Percentiles rank a stretch among this genome's conserved stretches.
phyloP scores from a whole-genome alignment of 495 filamentous ascomycete genomes.

The Immersiella caudata region DNA sequence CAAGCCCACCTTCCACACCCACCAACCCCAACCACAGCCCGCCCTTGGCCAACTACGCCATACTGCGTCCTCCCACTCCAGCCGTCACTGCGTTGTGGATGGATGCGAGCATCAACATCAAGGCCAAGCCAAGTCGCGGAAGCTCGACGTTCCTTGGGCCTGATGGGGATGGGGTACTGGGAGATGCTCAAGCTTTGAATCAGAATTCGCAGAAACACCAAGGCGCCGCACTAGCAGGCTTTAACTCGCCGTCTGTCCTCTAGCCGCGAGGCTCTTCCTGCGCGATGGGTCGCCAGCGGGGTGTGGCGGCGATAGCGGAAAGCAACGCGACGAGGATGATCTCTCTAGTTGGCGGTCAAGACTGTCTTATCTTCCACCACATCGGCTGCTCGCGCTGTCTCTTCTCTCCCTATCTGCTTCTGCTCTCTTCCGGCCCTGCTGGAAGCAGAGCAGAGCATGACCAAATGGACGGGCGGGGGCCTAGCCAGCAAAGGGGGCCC shows the following conservation, averaged over 20 bases:
- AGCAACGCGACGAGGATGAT: not conserved
- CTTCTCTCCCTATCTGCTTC: not conserved
- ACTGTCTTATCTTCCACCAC: no score
- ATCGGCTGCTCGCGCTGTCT: slow-evolving; percentile 5
- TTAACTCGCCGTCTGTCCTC: not conserved
- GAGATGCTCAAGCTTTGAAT: not conserved
- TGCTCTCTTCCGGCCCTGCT: slow-evolving; percentile 6
- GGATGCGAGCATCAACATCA: not conserved
- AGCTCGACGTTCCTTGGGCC: not conserved
- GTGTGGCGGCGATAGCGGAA: slow-evolving; percentile 5
- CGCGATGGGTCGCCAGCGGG: not conserved
- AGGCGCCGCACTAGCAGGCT: not conserved
- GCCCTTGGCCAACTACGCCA: slow-evolving; percentile 1
- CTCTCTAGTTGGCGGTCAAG: not conserved
- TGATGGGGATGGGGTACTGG: not conserved
- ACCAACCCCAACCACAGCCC: slow-evolving; percentile 2
- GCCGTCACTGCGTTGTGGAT: not conserved
- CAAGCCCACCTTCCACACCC: slow-evolving; percentile 15
- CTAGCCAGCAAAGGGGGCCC: slow-evolving; percentile 4
- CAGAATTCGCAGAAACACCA: not conserved
- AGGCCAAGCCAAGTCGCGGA: not conserved
- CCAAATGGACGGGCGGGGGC: not conserved
- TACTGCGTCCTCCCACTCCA: slow-evolving; percentile 12
- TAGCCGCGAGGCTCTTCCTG: slow-evolving; percentile 5
- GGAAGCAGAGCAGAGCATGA: not conserved